Evolutionary conservation across 2,329 filamentous ascomycete species (phyloP).

Genomic region (Elsinoe batatas): DNA sequence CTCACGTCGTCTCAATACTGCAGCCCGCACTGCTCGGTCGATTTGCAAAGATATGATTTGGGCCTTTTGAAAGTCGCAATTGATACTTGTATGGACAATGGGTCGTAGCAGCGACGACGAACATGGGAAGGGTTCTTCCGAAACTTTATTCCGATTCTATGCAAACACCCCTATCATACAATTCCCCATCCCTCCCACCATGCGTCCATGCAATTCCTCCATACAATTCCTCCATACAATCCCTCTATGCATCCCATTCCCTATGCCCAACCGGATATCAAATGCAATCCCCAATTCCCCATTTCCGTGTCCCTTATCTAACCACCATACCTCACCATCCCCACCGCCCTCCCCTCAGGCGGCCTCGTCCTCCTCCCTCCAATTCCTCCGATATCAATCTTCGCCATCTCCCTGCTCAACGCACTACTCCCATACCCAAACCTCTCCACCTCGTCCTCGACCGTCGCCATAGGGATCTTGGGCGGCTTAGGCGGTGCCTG

Average conservation of each 20-base stretch:
- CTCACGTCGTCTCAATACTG: too few species aligned
- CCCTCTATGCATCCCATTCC: not conserved
- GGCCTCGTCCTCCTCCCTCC: conserved; percentile 16
- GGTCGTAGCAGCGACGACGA: not conserved
- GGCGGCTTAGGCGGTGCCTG: conserved; percentile 52
- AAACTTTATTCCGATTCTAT: not conserved
- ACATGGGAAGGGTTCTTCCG: not conserved
- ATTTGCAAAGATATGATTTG: too few species aligned
- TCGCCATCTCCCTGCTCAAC: conserved; percentile 59
- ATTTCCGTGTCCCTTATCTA: not conserved
- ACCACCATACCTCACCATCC: conserved; percentile 14
- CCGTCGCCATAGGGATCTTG: conserved; percentile 51
- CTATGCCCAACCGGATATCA: not conserved
- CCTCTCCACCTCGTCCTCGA: conserved; percentile 32
- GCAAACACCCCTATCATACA: not conserved
- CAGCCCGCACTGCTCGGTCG: too few species aligned
- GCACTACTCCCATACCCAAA: conserved; percentile 42
- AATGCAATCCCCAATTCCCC: not conserved
- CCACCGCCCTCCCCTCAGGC: conserved; percentile 19
- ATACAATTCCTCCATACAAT: not conserved
- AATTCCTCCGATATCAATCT: conserved; percentile 35
- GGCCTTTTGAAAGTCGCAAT: too few species aligned
- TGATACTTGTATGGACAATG: too few species aligned
- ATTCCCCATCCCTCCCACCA: not conserved
- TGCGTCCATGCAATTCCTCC: not conserved